Conservation (phyloP, 192 early-diverging fungal genomes). For the Spinellus fusiger region DNA sequence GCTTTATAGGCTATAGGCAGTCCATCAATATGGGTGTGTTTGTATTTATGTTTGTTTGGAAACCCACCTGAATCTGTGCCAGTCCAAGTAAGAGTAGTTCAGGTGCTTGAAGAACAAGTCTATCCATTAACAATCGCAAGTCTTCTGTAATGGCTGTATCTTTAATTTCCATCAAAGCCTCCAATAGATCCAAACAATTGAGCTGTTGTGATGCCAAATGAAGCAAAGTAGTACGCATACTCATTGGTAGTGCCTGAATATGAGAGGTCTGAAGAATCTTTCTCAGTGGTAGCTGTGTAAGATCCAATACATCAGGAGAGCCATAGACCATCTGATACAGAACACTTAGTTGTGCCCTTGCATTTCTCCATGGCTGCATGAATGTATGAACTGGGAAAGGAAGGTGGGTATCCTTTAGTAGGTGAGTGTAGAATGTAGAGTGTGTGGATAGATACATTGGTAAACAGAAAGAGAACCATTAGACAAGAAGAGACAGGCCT, state of each 20-base stretch:
- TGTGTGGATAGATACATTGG: too few relatives aligned
- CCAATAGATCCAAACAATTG: constrained; percentile 72
- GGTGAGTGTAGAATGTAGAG: too few relatives aligned
- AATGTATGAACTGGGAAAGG: constrained; percentile 64
- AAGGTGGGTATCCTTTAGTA: constrained; percentile 40
- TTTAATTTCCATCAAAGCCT: constrained; percentile 49
- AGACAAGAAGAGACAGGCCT: neutral
- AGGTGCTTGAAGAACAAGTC: constrained; percentile 53
- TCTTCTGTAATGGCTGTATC: constrained; percentile 48
- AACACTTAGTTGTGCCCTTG: constrained; percentile 62
- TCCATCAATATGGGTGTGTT: neutral
- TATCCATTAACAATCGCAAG: constrained; percentile 55
- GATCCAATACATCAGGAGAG: constrained; percentile 54
- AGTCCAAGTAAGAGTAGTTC: constrained; percentile 74
- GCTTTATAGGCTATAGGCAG: constrained; percentile 17
- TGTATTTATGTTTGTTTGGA: neutral
- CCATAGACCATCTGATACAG: constrained; percentile 54
- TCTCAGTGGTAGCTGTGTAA: constrained; percentile 37
- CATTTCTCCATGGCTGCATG: constrained; percentile 66
- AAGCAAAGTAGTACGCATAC: constrained; percentile 36
- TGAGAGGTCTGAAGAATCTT: constrained; percentile 47
- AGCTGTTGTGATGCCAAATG: constrained; percentile 48
- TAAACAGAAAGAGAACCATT: neutral
- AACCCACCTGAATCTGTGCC: constrained; percentile 51
- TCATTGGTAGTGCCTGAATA: constrained; percentile 33